Base-by-base conservation (phyloP, 495 filamentous ascomycete species). In the Bacidia gigantensis region DNA sequence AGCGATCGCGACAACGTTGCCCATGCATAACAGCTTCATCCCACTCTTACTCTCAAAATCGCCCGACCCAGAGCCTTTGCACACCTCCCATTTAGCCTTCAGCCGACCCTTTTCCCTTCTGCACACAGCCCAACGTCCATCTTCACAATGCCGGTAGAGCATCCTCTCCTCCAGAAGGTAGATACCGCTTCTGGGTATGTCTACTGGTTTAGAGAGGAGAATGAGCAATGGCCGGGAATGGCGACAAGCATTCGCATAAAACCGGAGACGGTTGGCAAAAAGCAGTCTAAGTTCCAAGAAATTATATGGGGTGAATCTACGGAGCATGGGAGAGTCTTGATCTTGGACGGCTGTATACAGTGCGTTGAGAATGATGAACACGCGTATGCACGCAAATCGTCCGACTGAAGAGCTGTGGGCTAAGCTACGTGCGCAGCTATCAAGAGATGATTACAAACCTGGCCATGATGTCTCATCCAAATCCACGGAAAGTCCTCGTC, bases 401-500 rank as follows among this genome's bases (percentile, higher is more conserved):
- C 29, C 29, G 7, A 7, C 29, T 7, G 29, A 35, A 14, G 29
- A 35, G 7, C 7, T 35, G 5, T 7, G 29, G 29, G 14, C 29
- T 35, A 14, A 35, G 29, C 7, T 14, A 35, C 14, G 29, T 23
- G 22, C 22, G 10, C 47, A 82, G 78, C 54, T 97, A 97, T 80
- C 93, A 99, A 73, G 93, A 99, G 80, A 99, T 99, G 92, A 99
- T 99, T 72, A 87, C 92, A 53, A 89, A 99, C 71, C 78, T 97
- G 49, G 92, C 87, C 70, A 89, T 99, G 86, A 93, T 93, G 79
- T 87, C 92, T 22, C 92, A 97, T 78, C 93, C 90, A 58, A 79
- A 92, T 73, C 92, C 92, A 60, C 89, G 95, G 81, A 90, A 89
- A 73, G 89, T 97, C 49, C 81, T 99, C 35, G 92, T 99, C 68